These are phyloP conservation scores for Bullera alba DNA, from an alignment of 768 basidiomycete species.

Conservation along the genomic window DNA sequence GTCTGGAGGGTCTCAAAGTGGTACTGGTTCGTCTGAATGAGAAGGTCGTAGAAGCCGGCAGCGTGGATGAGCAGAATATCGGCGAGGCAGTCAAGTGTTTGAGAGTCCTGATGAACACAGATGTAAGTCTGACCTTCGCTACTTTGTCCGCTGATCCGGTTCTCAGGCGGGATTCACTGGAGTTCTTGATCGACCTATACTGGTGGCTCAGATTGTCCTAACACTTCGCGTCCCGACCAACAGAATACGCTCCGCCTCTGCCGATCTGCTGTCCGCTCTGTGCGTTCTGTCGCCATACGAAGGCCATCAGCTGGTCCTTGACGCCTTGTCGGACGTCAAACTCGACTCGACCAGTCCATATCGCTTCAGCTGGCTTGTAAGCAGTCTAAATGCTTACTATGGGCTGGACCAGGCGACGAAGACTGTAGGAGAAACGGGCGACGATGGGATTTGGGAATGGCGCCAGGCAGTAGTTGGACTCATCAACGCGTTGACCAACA, in stretches of 20 bases:
- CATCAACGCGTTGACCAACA: constrained; percentile 70
- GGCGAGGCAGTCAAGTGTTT: constrained; percentile 72
- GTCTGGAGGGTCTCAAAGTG: constrained; percentile 58
- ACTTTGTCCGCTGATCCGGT: background rate
- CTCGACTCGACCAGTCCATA: constrained; percentile 64
- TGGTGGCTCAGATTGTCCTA: constrained; percentile 68
- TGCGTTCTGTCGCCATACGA: constrained; percentile 65
- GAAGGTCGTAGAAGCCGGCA: constrained; percentile 48
- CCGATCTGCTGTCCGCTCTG: constrained; percentile 76
- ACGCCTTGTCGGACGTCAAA: constrained; percentile 73
- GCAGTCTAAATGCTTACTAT: constrained; percentile 49
- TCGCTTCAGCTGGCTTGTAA: constrained; percentile 71
- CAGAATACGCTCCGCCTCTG: constrained; percentile 62
- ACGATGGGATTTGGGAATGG: constrained; percentile 76
- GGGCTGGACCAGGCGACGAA: background rate
- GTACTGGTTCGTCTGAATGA: constrained; percentile 51
- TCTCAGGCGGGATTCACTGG: constrained; percentile 63
- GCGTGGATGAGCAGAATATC: constrained; percentile 62
- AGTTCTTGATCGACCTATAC: constrained; percentile 58
- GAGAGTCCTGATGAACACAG: constrained; percentile 73
- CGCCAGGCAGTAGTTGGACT: constrained; percentile 68
- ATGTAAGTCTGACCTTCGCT: constrained; percentile 52
- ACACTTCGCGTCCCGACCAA: constrained; percentile 60
- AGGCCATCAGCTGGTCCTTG: constrained; percentile 67
- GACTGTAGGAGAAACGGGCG: constrained; percentile 20